phyloP scores from a whole-genome alignment of 441 rosid genomes.

The Capsella rubella region DNA sequence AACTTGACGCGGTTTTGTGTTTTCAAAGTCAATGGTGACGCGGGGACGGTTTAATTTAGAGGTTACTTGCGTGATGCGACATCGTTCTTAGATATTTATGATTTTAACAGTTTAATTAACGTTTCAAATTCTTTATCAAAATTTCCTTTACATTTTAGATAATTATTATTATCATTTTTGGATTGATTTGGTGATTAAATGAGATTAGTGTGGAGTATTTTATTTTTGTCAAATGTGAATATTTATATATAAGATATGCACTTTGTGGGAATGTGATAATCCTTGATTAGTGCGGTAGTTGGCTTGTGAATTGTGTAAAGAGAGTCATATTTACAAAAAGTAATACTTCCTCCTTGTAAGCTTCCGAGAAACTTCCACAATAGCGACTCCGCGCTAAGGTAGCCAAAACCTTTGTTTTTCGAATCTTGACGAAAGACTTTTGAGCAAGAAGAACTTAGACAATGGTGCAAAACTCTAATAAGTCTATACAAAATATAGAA shows the following conservation, averaged over 20 bases:
- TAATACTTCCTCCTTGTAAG: not conserved
- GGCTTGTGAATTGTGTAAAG: constrained; percentile 12
- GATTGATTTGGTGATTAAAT: not conserved
- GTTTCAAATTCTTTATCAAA: not conserved
- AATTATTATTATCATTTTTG: no score
- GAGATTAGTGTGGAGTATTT: not conserved
- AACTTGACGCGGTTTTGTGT: constrained; percentile 40
- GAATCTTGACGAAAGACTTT: constrained; percentile 16
- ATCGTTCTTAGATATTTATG: constrained; percentile 8
- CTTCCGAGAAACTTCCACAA: constrained; percentile 41
- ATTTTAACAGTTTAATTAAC: not conserved
- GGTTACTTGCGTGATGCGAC: constrained; percentile 17
- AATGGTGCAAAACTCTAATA: not conserved
- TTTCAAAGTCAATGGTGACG: constrained; percentile 43
- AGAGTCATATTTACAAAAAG: constrained; percentile 1
- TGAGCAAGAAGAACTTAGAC: not conserved
- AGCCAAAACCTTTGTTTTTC: constrained; percentile 15
- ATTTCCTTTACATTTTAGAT: not conserved
- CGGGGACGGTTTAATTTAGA: constrained; percentile 18
- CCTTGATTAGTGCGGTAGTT: constrained; percentile 9
- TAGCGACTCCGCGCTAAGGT: constrained; percentile 1
- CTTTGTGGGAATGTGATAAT: constrained; percentile 14
- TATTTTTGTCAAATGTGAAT: not conserved
- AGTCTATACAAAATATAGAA: not conserved
- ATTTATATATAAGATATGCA: not conserved